Evolutionary conservation across 495 filamentous ascomycete genomes (phyloP).

Genomic region (Tuber microsphaerosporum): DNA sequence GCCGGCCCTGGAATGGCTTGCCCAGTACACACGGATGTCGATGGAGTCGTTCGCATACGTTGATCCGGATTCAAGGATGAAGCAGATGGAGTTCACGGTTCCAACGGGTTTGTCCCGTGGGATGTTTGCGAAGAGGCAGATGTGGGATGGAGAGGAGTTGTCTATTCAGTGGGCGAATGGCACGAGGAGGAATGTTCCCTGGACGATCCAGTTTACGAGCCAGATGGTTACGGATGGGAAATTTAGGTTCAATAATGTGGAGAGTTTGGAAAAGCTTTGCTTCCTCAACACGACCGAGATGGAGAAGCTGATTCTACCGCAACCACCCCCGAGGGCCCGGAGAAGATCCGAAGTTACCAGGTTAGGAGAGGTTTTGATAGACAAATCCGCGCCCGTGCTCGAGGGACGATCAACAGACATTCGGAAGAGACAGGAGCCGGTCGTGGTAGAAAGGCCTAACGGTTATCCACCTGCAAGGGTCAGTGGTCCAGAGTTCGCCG

Average conservation of each 20-base stretch:
- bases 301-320: constrained; percentile 4
- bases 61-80: constrained; percentile 29
- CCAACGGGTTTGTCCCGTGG: constrained; percentile 14
- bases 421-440: constrained; percentile 10
- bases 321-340: background rate
- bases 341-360: constrained; percentile 2
- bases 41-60: constrained; percentile 26
- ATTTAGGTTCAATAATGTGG: constrained; percentile 8
- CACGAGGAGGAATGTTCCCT: constrained; percentile 15
- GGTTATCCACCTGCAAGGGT: constrained; percentile 8
- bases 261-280: constrained; percentile 14
- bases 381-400: background rate
- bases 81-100: constrained; percentile 24
- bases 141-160: constrained; percentile 30
- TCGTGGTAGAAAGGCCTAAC: background rate
- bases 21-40: constrained; percentile 22
- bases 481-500: constrained; percentile 13
- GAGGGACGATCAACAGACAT: constrained; percentile 5
- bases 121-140: constrained; percentile 21
- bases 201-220: constrained; percentile 14
- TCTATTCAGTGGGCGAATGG: constrained; percentile 28
- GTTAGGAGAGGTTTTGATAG: background rate
- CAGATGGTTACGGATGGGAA: background rate
- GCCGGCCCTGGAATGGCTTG: constrained; percentile 14
- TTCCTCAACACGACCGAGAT: constrained; percentile 16